Conservation (phyloP, 2,329 filamentous ascomycete species). For the Colletotrichum tropicale region DNA sequence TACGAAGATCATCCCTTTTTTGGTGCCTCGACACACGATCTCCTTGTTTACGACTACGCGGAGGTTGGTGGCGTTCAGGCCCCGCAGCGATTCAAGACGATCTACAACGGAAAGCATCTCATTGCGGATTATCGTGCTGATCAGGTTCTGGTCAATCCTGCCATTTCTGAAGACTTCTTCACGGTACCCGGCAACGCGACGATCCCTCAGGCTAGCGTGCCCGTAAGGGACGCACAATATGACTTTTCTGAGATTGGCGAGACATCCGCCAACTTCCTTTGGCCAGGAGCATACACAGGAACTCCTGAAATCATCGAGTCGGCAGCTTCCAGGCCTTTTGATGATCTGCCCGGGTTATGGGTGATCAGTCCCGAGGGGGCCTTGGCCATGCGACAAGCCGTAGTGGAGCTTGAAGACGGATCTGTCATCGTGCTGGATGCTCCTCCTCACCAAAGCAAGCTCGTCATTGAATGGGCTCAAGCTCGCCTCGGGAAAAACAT, state of each 20-base stretch:
- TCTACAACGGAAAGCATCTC: neutral
- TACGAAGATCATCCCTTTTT: slow-evolving; percentile 17
- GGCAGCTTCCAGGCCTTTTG: neutral
- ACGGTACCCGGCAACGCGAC: neutral
- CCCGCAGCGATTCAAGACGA: neutral
- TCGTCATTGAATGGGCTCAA: slow-evolving; percentile 20
- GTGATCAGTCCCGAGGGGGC: neutral
- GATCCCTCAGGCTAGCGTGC: neutral
- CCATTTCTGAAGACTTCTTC: neutral
- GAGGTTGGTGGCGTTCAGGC: slow-evolving; percentile 8
- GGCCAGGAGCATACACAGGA: slow-evolving; percentile 12
- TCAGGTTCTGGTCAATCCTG: neutral
- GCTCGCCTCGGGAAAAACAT: slow-evolving; percentile 13
- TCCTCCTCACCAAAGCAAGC: slow-evolving; percentile 22
- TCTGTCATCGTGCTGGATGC: slow-evolving; percentile 17
- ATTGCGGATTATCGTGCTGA: neutral
- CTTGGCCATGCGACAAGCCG: slow-evolving; percentile 1
- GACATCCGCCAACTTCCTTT: slow-evolving; percentile 11
- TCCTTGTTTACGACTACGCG: slow-evolving; percentile 14
- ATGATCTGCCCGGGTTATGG: neutral
- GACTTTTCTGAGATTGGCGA: slow-evolving; percentile 11
- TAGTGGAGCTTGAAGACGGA: slow-evolving; percentile 18
- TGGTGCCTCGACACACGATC: slow-evolving; percentile 11
- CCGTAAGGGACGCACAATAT: neutral
- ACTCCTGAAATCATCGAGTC: neutral